Evolutionary conservation across 148 eudicot genomes (phyloP).

Genomic region (Nyssa sinensis): DNA sequence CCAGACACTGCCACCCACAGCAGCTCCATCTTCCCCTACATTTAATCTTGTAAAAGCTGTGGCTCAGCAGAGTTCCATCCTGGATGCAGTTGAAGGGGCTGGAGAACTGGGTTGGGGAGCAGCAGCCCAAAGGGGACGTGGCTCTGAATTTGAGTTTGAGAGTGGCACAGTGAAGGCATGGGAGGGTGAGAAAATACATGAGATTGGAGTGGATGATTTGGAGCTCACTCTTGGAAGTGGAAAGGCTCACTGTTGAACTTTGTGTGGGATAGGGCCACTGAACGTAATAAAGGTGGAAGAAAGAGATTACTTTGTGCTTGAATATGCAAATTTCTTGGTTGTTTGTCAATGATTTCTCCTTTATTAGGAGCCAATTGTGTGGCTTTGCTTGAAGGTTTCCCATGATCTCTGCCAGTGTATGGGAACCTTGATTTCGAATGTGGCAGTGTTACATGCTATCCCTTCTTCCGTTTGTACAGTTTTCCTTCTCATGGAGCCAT

Average conservation of each 20-base stretch:
- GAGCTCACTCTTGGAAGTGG: slow-evolving; percentile 92
- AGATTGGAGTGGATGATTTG: slow-evolving; percentile 79
- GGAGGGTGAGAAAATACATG: slow-evolving; percentile 97
- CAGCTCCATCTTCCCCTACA: slow-evolving; percentile 80
- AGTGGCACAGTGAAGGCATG: slow-evolving; percentile 78
- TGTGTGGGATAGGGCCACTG: not conserved
- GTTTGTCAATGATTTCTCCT: slow-evolving; percentile 11
- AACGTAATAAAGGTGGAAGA: slow-evolving; percentile 5
- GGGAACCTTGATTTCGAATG: slow-evolving; percentile 7
- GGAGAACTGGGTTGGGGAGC: slow-evolving; percentile 49
- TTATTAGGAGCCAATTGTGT: not conserved
- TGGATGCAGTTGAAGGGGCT: slow-evolving; percentile 32
- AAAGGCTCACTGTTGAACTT: slow-evolving; percentile 42
- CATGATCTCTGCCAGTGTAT: not conserved
- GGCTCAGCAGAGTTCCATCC: slow-evolving; percentile 38
- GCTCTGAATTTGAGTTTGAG: slow-evolving; percentile 81
- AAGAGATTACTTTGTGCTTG: not conserved
- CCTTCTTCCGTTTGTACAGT: slow-evolving; percentile 8
- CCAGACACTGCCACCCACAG: slow-evolving; percentile 45
- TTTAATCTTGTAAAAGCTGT: slow-evolving; percentile 81
- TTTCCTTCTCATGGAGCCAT: not conserved
- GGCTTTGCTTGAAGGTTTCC: not conserved
- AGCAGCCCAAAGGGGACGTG: slow-evolving; percentile 52
- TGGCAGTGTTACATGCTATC: not conserved
- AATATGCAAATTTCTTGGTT: not conserved